Base-by-base conservation (phyloP, 2,329 filamentous ascomycete species). In the Ceratocystis papillata region DNA sequence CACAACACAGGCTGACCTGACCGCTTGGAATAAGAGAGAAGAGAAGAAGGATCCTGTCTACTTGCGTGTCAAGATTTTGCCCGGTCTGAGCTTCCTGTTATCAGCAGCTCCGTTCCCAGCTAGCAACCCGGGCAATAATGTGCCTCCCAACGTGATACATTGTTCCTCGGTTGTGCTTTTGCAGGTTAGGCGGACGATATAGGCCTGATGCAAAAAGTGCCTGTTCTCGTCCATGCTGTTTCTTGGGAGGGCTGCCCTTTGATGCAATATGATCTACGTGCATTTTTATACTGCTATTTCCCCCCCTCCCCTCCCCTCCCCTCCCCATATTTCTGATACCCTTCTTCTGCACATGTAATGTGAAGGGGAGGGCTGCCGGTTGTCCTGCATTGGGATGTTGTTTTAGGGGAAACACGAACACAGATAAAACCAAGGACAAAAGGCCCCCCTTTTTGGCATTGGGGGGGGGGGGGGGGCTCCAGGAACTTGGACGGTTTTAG, bases 391-490 rank as follows among this genome's bases (percentile, higher is more conserved):
- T 53, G 7, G 20, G 20, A 7, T 37, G 15, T 28, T 28, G 8
- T n/a, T 59, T 30, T 59, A 37, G 25, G 55, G 55, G 55, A 20
- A 50, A 33, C 15, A 33, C 25, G 15, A 10, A 59, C 25, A 59
- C 28, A 57, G 5, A n/a, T 17, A 33, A 33, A 50, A 25, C n/a
- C 48, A 10, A 25, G n/a, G 20, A 53, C 48, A 53, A 59, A 59
- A 59, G 5, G 25, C 55, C 6, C 55, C 55, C 55, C 55, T 33
- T 59, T 28, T 33, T 59, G 28, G 25, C 7, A 59, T 59, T 59
- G 53, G 8, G 10, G 10, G 37, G 30, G 37, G 37, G 37, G 4
- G 37, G 37, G 37, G 10, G 4, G 37, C 12, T 41, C 37, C 37
- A 15, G 10, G 3, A 41, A 59, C 55, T 33, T 30, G 25, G 5